phyloP scores from a whole-genome alignment of 2,329 filamentous ascomycete species.

The Aspergillus jensenii region DNA sequence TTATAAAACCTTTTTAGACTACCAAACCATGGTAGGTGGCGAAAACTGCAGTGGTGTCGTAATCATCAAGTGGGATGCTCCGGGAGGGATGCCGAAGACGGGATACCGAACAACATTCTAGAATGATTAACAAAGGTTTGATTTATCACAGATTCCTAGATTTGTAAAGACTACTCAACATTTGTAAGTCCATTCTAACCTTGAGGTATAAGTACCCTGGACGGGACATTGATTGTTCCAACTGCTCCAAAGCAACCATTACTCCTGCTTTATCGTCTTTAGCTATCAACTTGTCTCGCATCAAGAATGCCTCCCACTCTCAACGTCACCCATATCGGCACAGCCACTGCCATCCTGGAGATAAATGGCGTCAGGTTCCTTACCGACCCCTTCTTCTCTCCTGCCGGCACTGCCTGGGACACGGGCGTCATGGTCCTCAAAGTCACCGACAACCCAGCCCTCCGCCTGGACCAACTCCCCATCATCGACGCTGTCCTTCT shows the following conservation, averaged over 20 bases:
- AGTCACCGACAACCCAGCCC: conserved; percentile 32
- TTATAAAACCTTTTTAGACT: no score
- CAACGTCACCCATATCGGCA: conserved; percentile 48
- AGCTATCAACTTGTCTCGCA: neutral
- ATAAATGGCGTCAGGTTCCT: conserved; percentile 45
- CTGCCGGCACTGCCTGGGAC: conserved; percentile 37
- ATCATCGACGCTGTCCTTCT: conserved; percentile 51
- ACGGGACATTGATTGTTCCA: no score
- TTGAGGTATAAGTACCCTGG: no score
- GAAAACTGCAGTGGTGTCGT: no score
- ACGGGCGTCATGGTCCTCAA: conserved; percentile 28
- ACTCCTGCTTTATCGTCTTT: neutral
- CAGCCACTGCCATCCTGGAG: conserved; percentile 50
- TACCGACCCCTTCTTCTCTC: conserved; percentile 50
- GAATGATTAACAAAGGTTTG: no score
- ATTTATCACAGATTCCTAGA: no score
- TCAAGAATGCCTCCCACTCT: conserved; percentile 15
- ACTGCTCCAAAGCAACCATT: neutral
- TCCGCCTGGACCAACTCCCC: conserved; percentile 42
- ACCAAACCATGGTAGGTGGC: no score
- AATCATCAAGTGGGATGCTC: no score
- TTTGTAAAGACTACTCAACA: no score
- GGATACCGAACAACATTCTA: no score
- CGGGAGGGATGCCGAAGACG: no score
- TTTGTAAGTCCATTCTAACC: no score